Base-by-base conservation (phyloP, 1,284 basidiomycete species). In the Ustilago esculenta region DNA sequence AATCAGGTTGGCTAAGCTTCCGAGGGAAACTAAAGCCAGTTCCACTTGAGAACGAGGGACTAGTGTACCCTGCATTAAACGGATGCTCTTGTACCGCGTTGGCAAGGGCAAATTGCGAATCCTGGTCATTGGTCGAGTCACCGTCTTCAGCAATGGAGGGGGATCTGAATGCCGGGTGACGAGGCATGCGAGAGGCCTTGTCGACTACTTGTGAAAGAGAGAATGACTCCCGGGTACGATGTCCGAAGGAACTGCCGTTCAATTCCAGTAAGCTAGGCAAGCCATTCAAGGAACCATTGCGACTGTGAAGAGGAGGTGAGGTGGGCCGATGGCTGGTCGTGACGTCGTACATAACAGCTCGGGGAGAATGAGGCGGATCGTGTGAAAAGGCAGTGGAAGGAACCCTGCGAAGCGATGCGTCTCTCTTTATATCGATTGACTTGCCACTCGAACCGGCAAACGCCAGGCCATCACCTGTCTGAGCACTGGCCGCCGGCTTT, bases 321-420 rank as follows among this genome's bases (percentile, higher is more conserved):
- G 70, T 77, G 15, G 76, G 76, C 9, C 76, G 65, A 39, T 78
- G 76, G 29, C 72, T 75, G 11, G 67, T 64, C 10, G 76, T 78
- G 25, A 78, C 76, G 32, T 78, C 76, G 59, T 78, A 78, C 75
- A 73, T 72, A 30, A 78, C 76, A 11, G 70, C 72, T 24, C 69
- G 44, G 9, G 64, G 64, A 15, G 64, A 67, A 11, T 55, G 14
- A 17, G 56, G 48, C 7, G 50, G 45, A 17, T 61, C 57, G 9
- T 56, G 64, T n/a, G 53, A 40, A 6, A 37, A 14, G 6, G 52
- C 43, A 46, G 42, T 57, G 5, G 53, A 48, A 24, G 52, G 42
- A n/a, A 47, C 45, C 9, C 51, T 40, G 32, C 34, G 37, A 12
- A 47, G 34, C 5, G 47, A 40, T 5, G 35, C 44, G 40, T 48